Evolutionary conservation across 2,329 filamentous ascomycete species (phyloP).

Genomic region (Teratosphaeria viscida): DNA sequence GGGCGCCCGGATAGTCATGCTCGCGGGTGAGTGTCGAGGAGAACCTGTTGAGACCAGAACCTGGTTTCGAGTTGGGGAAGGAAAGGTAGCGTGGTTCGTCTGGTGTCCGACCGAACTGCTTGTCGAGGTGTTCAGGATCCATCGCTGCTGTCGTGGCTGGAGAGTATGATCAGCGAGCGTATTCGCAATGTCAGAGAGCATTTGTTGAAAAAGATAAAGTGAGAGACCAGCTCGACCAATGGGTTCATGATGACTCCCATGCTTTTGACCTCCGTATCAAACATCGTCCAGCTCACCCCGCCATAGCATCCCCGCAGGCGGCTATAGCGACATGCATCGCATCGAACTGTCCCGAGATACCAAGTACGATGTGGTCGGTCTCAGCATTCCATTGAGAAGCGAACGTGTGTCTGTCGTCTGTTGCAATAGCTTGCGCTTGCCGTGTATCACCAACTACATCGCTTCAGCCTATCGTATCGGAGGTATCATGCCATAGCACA

Average conservation of each 20-base stretch:
- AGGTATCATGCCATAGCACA: background rate
- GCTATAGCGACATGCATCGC: background rate
- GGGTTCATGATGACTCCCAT: background rate
- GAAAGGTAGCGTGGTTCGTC: slow-evolving; percentile 44
- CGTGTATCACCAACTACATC: background rate
- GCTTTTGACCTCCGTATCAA: background rate
- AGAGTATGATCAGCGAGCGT: background rate
- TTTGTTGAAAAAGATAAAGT: background rate
- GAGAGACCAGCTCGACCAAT: background rate
- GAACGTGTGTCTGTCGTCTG: background rate
- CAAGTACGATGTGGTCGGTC: background rate
- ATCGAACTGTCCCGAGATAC: background rate
- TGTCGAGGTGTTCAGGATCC: slow-evolving; percentile 27
- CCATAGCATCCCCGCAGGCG: background rate
- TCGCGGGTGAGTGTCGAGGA: slow-evolving; percentile 70
- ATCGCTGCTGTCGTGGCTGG: background rate
- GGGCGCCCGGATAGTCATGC: slow-evolving; percentile 85
- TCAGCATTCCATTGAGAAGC: background rate
- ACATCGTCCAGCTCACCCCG: background rate
- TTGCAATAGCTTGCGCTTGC: background rate
- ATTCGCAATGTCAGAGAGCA: background rate
- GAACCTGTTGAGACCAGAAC: slow-evolving; percentile 68
- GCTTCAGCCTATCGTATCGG: background rate
- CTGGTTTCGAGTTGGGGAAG: slow-evolving; percentile 45
- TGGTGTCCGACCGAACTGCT: slow-evolving; percentile 25